These are phyloP conservation scores for Yamadazyma diospyri DNA, from an alignment of 1,139 yeast genomes.

Conservation along the genomic window DNA sequence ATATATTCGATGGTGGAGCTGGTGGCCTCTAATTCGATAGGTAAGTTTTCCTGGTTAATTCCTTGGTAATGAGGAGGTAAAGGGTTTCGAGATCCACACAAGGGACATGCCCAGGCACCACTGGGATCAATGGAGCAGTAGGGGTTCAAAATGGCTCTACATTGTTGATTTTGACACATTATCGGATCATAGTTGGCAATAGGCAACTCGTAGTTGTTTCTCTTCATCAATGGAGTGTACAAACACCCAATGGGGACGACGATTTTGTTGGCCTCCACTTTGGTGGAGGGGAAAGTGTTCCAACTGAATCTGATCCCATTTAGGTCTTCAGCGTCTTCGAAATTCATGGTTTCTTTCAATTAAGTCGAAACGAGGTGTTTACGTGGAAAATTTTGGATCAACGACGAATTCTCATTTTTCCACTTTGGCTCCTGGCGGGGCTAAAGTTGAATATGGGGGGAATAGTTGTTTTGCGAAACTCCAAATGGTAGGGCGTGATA, in stretches of 20 bases:
- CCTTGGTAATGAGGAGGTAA: constrained; percentile 89
- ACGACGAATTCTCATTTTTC: constrained; percentile 1
- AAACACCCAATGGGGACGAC: constrained; percentile 94
- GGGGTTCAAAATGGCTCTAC: constrained; percentile 87
- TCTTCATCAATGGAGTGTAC: constrained; percentile 84
- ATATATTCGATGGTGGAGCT: constrained; percentile 92
- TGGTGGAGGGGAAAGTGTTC: constrained; percentile 72
- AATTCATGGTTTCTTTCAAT: constrained; percentile 28
- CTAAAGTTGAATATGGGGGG: too few relatives aligned
- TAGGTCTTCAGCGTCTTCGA: constrained; percentile 49
- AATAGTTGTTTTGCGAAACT: too few relatives aligned
- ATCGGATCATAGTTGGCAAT: constrained; percentile 89
- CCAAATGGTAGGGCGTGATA: too few relatives aligned
- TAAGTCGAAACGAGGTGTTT: constrained; percentile 7
- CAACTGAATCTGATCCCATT: constrained; percentile 50
- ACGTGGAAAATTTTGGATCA: constrained; percentile 10
- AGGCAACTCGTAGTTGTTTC: constrained; percentile 61
- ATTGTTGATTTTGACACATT: constrained; percentile 71
- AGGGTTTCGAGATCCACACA: constrained; percentile 80
- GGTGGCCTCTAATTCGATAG: constrained; percentile 75
- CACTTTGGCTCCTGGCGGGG: neutral
- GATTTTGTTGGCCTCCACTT: constrained; percentile 85
- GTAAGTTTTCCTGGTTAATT: constrained; percentile 77
- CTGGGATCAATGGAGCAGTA: constrained; percentile 82
- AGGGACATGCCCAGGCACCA: constrained; percentile 87